Base-by-base conservation (phyloP, 805 yeast genomes). In the Candida ipomoeae region DNA sequence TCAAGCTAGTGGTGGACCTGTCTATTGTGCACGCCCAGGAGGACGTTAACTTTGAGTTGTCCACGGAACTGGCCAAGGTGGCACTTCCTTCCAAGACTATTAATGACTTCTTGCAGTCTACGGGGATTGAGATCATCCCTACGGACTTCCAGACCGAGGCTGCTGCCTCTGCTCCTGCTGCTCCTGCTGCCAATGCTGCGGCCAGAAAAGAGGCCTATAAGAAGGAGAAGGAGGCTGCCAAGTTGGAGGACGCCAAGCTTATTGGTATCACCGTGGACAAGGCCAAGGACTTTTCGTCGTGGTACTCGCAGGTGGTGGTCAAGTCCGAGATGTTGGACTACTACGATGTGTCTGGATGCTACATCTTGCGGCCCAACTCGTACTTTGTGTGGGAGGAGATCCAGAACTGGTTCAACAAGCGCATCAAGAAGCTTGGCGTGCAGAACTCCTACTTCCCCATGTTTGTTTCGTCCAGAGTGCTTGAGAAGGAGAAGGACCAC, bases 251-350 rank as follows among this genome's bases (percentile, higher is more conserved):
- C 64, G 94, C 96, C 45, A 90, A 92, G 63, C 74, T 91, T 63
- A 88, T 94, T 60, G 99, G 99, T 71, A 92, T 94, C 68, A 94
- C 98, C 42, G 96, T 87, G 46, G 96, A 89, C 71, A 94, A 94
- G 74, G 81, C 83, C 55, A 77, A 82, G 62, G 99, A 94, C 68
- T 94, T 94, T 78, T 84, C 99, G 55, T 83, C 90, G 48, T 94
- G 99, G 99, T 94, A 94, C 76, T 91, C 91, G 62, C 99, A 94
- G 77, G 85, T 95, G 52, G 80, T 91, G 58, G 87, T 95, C 63
- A 94, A 94, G 74, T 96, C 97, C 72, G 99, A 94, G 72, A 89
- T 95, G 96, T 80, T 94, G 63, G 99, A 95, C 69, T 94, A 94
- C 78, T 94, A 94, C 67, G 99, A 95, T 67, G 98, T 94, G 46